A percentile compares a stretch with the other conserved stretches of the same genome.
phyloP scores from a whole-genome alignment of 2,329 filamentous ascomycete genomes.

The Pseudogymnoascus pannorum region DNA sequence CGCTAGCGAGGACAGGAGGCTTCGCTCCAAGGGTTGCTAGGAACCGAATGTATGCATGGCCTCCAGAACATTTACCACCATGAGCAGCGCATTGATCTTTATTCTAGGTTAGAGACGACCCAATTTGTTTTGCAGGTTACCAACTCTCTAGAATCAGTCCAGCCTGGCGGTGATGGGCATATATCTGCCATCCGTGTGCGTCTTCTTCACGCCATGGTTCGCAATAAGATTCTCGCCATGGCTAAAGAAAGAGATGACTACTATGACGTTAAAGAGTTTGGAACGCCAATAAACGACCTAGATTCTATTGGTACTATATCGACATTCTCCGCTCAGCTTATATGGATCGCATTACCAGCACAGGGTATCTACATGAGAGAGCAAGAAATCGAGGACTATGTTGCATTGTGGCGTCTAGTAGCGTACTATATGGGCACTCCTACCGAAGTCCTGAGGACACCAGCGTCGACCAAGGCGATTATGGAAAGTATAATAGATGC shows the following conservation, averaged over 20 bases:
- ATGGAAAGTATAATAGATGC: conserved; percentile 59
- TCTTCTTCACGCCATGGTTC: conserved; percentile 57
- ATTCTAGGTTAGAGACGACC: conserved; percentile 34
- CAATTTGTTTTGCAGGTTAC: conserved; percentile 50
- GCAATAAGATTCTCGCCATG: conserved; percentile 54
- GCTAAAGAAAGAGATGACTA: conserved; percentile 47
- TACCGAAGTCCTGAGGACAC: conserved; percentile 48
- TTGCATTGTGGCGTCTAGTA: conserved; percentile 64
- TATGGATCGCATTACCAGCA: conserved; percentile 55
- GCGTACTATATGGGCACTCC: conserved; percentile 64
- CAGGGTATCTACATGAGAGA: conserved; percentile 53
- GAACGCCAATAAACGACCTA: conserved; percentile 57
- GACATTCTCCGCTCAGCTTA: conserved; percentile 54
- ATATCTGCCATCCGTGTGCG: conserved; percentile 56
- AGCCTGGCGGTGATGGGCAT: conserved; percentile 56
- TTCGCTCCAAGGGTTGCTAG: conserved; percentile 55
- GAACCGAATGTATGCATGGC: conserved; percentile 31
- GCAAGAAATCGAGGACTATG: conserved; percentile 55
- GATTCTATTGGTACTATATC: conserved; percentile 58
- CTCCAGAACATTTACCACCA: neutral
- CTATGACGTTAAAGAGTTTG: conserved; percentile 50
- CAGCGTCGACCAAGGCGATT: conserved; percentile 46
- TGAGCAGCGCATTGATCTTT: conserved; percentile 26
- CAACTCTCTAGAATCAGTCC: conserved; percentile 46
- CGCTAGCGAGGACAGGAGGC: conserved; percentile 57